These are phyloP conservation scores for Starmerella ratchasimensis DNA, from an alignment of 805 yeast species.

Conservation along the genomic window DNA sequence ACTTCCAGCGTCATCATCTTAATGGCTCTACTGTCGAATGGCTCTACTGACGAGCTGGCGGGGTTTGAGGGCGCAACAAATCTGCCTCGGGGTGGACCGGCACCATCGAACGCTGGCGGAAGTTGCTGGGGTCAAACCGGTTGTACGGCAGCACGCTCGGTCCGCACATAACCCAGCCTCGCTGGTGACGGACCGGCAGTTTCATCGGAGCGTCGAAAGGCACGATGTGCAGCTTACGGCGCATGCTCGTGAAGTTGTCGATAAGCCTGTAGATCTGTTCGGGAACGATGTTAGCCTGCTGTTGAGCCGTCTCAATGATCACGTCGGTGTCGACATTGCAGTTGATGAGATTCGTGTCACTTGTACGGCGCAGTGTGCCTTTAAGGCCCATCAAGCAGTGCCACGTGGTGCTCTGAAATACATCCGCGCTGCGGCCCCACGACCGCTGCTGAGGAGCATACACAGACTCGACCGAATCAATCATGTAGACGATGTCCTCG, in stretches of 20 bases:
- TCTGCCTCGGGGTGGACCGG: conserved; percentile 67
- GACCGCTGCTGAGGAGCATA: conserved; percentile 39
- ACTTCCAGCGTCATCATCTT: no score
- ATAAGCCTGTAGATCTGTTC: conserved; percentile 64
- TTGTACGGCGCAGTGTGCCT: conserved; percentile 79
- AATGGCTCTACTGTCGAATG: no score
- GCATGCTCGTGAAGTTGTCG: conserved; percentile 77
- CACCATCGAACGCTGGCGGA: conserved; percentile 30
- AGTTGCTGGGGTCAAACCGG: conserved; percentile 44
- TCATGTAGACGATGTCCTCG: conserved; percentile 76
- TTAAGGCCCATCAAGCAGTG: conserved; percentile 98
- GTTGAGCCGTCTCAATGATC: conserved; percentile 41
- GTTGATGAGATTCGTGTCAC: conserved; percentile 72
- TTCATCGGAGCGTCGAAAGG: conserved; percentile 53
- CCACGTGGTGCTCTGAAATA: conserved; percentile 61
- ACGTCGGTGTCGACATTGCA: conserved; percentile 88
- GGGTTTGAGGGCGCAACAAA: conserved; percentile 70
- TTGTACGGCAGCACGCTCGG: conserved; percentile 62
- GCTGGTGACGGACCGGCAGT: conserved; percentile 47
- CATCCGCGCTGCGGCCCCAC: conserved; percentile 29
- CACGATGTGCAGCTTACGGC: conserved; percentile 69
- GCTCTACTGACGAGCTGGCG: conserved; percentile 29
- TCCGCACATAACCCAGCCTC: conserved; percentile 83
- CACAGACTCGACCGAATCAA: conserved; percentile 50
- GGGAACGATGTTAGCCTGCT: conserved; percentile 40